phyloP scores from a whole-genome alignment of 257 asterid species.

The Prunella vulgaris region DNA sequence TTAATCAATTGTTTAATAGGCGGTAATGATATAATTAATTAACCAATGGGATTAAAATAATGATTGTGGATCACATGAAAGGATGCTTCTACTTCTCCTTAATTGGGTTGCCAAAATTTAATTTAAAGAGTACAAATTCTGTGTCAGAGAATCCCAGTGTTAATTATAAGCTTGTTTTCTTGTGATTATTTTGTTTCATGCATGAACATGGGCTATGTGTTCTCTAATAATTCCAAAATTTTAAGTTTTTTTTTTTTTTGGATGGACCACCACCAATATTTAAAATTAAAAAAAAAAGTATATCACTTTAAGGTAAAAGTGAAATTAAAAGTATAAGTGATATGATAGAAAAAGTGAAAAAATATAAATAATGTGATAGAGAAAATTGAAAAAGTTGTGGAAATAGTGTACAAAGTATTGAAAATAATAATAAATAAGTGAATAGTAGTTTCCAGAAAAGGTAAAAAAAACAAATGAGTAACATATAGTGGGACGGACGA shows the following conservation, averaged over 20 bases:
- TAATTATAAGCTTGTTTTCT: slow-evolving; percentile 27
- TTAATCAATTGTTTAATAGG: slow-evolving; percentile 4
- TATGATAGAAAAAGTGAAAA: too few relatives aligned
- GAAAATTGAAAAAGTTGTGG: too few relatives aligned
- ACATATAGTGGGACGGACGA: too few relatives aligned
- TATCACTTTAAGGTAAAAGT: too few relatives aligned
- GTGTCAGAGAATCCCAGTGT: slow-evolving; percentile 60
- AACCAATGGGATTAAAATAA: slow-evolving; percentile 30
- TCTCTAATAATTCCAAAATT: slow-evolving; percentile 30
- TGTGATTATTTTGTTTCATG: slow-evolving; percentile 37
- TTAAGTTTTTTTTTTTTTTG: not conserved
- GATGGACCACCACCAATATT: slow-evolving; percentile 38
- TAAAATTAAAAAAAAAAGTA: too few relatives aligned
- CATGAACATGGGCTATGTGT: slow-evolving; percentile 41
- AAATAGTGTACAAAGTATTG: too few relatives aligned
- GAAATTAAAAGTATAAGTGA: too few relatives aligned
- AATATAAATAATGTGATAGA: too few relatives aligned
- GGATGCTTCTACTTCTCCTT: slow-evolving; percentile 39
- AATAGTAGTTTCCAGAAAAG: too few relatives aligned
- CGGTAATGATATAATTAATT: not conserved
- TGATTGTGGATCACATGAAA: slow-evolving; percentile 43
- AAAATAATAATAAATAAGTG: too few relatives aligned
- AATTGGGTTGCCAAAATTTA: slow-evolving; percentile 4
- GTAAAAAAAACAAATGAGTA: too few relatives aligned
- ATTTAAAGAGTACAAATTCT: slow-evolving; percentile 37